Conservation (phyloP, 148 eudicot species). For the Vaccinium vitisidaea region DNA sequence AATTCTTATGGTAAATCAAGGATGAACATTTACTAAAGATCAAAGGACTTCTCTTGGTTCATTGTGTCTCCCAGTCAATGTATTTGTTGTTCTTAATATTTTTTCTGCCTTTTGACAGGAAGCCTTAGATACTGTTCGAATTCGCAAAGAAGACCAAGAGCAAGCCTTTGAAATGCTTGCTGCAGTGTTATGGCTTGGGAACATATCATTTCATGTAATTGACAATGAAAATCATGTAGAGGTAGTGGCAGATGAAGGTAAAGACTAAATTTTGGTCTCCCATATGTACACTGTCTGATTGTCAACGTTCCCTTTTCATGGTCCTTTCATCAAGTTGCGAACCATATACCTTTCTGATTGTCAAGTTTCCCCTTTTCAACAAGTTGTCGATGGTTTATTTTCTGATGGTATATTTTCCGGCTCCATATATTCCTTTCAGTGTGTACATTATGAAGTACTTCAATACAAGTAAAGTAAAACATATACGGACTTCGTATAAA, state of each 20-base stretch:
- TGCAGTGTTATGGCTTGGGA: conserved; percentile 94
- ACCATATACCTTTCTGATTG: background rate
- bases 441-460: background rate
- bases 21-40: background rate
- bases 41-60: background rate
- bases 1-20: conserved; percentile 58
- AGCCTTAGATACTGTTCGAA: conserved; percentile 63
- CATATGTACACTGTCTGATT: background rate
- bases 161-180: conserved; percentile 72
- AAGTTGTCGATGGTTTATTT: background rate
- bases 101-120: conserved; percentile 41
- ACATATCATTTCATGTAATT: conserved; percentile 69
- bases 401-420: background rate
- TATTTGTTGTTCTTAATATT: background rate
- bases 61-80: background rate
- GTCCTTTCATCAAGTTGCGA: background rate
- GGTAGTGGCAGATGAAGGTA: conserved; percentile 85
- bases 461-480: background rate
- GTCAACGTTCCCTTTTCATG: background rate
- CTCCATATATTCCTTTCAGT: background rate
- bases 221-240: conserved; percentile 75
- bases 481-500: conserved; percentile 6
- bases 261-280: conserved; percentile 21
- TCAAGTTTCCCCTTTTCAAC: background rate
- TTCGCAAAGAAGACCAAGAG: conserved; percentile 68